Conservation (phyloP, 2,329 filamentous ascomycete genomes). For the Dothideomycetes sp. region DNA sequence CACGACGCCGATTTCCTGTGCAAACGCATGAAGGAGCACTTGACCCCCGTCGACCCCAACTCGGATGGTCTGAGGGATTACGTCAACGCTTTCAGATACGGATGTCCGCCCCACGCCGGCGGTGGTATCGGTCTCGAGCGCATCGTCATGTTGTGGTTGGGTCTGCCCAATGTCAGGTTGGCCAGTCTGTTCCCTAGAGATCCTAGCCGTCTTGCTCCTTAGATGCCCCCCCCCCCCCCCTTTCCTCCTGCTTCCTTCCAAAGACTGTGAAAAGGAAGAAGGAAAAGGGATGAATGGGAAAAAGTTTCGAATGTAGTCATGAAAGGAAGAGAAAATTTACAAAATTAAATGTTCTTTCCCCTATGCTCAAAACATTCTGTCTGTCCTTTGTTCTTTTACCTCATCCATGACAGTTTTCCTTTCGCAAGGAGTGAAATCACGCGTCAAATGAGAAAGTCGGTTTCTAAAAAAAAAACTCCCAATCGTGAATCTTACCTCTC, state of each 20-base stretch:
- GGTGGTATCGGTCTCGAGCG: constrained; percentile 58
- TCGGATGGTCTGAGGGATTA: constrained; percentile 54
- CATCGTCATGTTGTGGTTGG: constrained; percentile 59
- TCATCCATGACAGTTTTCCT: no score
- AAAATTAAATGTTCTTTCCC: no score
- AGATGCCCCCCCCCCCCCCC: no score
- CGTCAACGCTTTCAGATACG: constrained; percentile 54
- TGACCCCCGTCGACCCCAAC: constrained; percentile 47
- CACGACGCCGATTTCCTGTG: constrained; percentile 51
- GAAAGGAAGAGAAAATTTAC: no score
- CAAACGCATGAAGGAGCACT: constrained; percentile 49
- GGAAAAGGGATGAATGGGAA: not conserved
- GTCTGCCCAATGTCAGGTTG: constrained; percentile 53
- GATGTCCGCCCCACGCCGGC: constrained; percentile 55
- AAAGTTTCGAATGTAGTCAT: not conserved
- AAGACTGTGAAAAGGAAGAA: no score
- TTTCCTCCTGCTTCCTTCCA: no score
- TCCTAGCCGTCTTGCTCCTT: constrained; percentile 46
- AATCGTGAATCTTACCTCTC: no score
- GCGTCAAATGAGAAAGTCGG: no score
- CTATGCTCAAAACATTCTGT: no score
- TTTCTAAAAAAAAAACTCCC: no score
- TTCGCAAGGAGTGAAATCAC: no score
- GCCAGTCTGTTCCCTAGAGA: constrained; percentile 56
- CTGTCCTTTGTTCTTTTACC: no score